Conservation (phyloP, 495 filamentous ascomycete species). For the Bacidia gigantensis region DNA sequence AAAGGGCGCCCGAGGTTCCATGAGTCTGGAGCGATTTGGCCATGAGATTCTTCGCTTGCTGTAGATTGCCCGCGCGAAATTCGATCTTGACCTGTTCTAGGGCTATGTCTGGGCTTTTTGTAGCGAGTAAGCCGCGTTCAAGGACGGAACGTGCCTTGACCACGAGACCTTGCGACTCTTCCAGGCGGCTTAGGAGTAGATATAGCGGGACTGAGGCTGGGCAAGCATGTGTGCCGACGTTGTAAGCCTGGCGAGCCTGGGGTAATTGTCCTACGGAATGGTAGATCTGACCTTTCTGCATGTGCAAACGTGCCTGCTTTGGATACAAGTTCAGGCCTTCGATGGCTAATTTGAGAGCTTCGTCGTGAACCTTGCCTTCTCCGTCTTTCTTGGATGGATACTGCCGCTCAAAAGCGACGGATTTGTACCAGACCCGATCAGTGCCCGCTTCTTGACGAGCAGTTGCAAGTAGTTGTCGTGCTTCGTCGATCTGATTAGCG, state of each 20-base stretch:
- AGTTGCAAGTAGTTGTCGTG: conserved; percentile 61
- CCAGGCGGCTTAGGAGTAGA: conserved; percentile 74
- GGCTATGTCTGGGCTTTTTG: conserved; percentile 76
- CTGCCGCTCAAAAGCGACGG: conserved; percentile 79
- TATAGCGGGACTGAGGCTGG: conserved; percentile 74
- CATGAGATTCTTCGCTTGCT: conserved; percentile 81
- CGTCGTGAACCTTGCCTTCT: conserved; percentile 52
- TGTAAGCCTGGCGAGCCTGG: conserved; percentile 83
- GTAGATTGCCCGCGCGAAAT: conserved; percentile 68
- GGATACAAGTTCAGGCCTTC: conserved; percentile 84
- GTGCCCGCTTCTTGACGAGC: conserved; percentile 80
- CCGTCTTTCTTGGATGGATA: background rate
- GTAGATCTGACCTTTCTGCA: conserved; percentile 98
- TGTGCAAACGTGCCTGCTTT: conserved; percentile 77
- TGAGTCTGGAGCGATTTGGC: conserved; percentile 82
- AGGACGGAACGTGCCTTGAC: conserved; percentile 89
- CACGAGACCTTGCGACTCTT: conserved; percentile 69
- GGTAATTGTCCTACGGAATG: conserved; percentile 60
- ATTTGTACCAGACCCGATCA: conserved; percentile 93
- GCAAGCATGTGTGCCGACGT: conserved; percentile 74
- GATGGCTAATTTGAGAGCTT: conserved; percentile 72
- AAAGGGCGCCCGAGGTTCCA: conserved; percentile 77
- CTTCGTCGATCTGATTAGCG: conserved; percentile 63
- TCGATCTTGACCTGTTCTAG: conserved; percentile 85
- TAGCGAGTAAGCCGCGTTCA: conserved; percentile 72